A percentile compares a stretch with the other conserved stretches of the same genome.
Conservation (phyloP, 352 stramenopile genomes). For the Phytophthora capsici region DNA sequence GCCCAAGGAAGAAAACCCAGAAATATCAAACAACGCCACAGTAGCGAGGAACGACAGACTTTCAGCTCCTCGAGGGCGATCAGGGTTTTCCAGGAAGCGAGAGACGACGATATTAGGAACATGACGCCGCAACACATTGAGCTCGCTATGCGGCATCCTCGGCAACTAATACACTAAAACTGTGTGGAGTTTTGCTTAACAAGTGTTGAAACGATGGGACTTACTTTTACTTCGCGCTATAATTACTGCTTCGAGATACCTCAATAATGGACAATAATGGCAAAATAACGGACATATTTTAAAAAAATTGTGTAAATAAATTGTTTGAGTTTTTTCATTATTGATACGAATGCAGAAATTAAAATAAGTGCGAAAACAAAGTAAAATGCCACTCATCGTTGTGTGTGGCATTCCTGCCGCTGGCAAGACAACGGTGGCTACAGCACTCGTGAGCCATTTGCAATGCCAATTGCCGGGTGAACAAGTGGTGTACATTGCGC, state of each 20-base stretch:
- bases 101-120: constrained; percentile 81
- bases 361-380: constrained; percentile 6
- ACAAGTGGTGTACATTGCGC: constrained; percentile 64
- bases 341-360: no score
- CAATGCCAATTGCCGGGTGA: constrained; percentile 42
- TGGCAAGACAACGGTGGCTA: constrained; percentile 70
- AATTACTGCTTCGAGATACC: no score
- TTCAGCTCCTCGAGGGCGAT: constrained; percentile 58
- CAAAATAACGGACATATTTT: no score
- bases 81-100: constrained; percentile 53
- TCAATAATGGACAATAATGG: no score
- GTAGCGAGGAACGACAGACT: constrained; percentile 59
- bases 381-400: constrained; percentile 82
- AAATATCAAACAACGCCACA: constrained; percentile 88
- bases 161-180: not conserved
- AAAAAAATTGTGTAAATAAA: no score
- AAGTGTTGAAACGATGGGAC: not conserved
- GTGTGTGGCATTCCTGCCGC: constrained; percentile 73
- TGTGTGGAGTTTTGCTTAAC: no score
- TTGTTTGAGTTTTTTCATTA: no score
- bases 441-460: constrained; percentile 56
- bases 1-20: constrained; percentile 84
- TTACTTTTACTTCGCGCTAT: constrained; percentile 2
- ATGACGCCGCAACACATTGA: constrained; percentile 68
- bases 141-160: constrained; percentile 56